A percentile compares a stretch with the other conserved stretches of the same genome.
Evolutionary conservation across 108 stramenopile genomes (phyloP).

Genomic region (Seminavis robusta): DNA sequence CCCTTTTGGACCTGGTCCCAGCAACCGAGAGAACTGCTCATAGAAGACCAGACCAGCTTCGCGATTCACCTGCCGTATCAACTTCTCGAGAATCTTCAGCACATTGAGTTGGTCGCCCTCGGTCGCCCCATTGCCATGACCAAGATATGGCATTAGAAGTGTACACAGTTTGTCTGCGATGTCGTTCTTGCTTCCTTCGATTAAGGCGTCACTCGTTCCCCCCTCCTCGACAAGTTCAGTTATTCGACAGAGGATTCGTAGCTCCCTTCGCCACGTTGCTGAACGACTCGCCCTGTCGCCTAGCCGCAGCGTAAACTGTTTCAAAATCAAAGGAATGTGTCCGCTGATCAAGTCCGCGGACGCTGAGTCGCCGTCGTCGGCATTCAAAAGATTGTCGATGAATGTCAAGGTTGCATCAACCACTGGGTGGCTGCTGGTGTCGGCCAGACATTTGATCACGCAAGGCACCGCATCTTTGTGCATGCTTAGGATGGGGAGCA

Average conservation of each 20-base stretch:
- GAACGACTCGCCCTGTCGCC: slow-evolving; percentile 11
- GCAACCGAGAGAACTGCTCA: slow-evolving; percentile 35
- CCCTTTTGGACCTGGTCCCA: slow-evolving; percentile 68
- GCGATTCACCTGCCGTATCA: slow-evolving; percentile 40
- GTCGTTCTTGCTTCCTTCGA: not conserved
- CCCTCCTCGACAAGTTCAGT: slow-evolving; percentile 49
- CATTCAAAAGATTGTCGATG: slow-evolving; percentile 62
- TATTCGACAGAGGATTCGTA: slow-evolving; percentile 67
- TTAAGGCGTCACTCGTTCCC: not conserved
- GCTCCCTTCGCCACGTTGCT: slow-evolving; percentile 38
- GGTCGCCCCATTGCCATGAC: slow-evolving; percentile 35
- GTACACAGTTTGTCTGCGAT: slow-evolving; percentile 43
- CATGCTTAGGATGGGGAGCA: slow-evolving; percentile 40
- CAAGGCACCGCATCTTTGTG: slow-evolving; percentile 40
- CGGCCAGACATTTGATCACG: slow-evolving; percentile 63
- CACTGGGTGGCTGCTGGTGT: slow-evolving; percentile 43
- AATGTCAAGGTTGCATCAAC: slow-evolving; percentile 48
- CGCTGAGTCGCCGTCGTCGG: slow-evolving; percentile 13
- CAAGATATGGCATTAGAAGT: slow-evolving; percentile 68
- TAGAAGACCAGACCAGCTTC: slow-evolving; percentile 36
- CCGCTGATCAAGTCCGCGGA: slow-evolving; percentile 13
- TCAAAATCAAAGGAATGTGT: slow-evolving; percentile 52
- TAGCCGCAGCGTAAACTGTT: slow-evolving; percentile 56
- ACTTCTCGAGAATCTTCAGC: slow-evolving; percentile 53
- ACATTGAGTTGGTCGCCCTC: slow-evolving; percentile 57